These are phyloP conservation scores for Teratosphaeria pseudoeucalypti DNA, from an alignment of 2,329 filamentous ascomycete species.

Conservation along the genomic window DNA sequence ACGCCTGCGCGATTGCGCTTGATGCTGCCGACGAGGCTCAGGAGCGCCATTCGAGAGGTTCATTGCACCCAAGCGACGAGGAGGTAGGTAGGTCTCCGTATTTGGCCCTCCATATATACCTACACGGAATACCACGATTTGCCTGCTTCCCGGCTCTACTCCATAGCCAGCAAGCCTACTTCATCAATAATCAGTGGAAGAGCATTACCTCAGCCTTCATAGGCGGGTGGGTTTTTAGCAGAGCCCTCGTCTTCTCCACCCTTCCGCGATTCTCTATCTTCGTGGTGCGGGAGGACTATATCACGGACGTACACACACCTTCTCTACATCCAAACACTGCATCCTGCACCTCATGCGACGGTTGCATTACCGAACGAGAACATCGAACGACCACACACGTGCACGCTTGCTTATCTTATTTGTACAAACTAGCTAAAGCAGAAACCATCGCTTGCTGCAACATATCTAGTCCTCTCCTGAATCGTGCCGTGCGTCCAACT, in stretches of 20 bases:
- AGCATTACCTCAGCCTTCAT: constrained; percentile 28
- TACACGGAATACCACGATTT: constrained; percentile 34
- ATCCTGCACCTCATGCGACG: not conserved
- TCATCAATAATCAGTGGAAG: constrained; percentile 39
- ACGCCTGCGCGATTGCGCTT: not conserved
- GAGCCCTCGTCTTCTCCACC: constrained; percentile 44
- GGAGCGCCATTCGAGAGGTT: not conserved
- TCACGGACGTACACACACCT: constrained; percentile 35
- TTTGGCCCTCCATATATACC: not conserved
- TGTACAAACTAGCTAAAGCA: not conserved
- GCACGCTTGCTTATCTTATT: not conserved
- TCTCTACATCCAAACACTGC: too few relatives aligned
- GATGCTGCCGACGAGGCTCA: not conserved
- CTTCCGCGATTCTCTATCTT: constrained; percentile 27
- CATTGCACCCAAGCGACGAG: not conserved
- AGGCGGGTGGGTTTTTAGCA: constrained; percentile 35
- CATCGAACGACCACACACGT: too few relatives aligned
- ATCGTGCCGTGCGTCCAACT: not conserved
- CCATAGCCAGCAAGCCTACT: constrained; percentile 40
- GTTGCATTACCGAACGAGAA: not conserved
- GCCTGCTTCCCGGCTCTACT: constrained; percentile 38
- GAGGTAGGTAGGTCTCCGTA: not conserved
- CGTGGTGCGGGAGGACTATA: constrained; percentile 37
- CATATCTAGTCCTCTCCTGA: not conserved
- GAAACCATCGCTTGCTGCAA: not conserved